These are phyloP conservation scores for Mediolabrus comicus DNA, from an alignment of 108 stramenopile species.

Conservation along the genomic window DNA sequence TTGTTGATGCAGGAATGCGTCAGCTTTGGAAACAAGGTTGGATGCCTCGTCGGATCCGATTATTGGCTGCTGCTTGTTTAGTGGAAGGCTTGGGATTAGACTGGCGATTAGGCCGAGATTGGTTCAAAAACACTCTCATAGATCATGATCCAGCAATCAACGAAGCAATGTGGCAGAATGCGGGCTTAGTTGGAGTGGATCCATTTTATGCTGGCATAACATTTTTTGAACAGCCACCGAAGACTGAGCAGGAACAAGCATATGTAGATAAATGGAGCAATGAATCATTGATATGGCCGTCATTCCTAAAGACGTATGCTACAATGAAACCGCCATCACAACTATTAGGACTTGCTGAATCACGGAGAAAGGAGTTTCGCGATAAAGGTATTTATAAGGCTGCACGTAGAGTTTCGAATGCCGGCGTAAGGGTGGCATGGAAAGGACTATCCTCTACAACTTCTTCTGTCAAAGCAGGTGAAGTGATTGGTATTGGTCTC, in stretches of 20 bases:
- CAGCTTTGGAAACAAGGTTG: slow-evolving; percentile 45
- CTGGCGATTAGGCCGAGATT: slow-evolving; percentile 41
- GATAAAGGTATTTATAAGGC: slow-evolving; percentile 33
- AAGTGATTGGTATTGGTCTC: slow-evolving; percentile 30
- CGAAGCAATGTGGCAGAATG: slow-evolving; percentile 61
- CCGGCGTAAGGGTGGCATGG: slow-evolving; percentile 38
- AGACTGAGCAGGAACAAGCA: slow-evolving; percentile 5
- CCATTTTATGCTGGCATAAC: slow-evolving; percentile 41
- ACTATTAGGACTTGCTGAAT: slow-evolving; percentile 1
- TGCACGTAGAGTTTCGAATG: slow-evolving; percentile 19
- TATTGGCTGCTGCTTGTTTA: slow-evolving; percentile 31
- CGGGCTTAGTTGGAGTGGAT: slow-evolving; percentile 47
- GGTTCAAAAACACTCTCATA: slow-evolving; percentile 45
- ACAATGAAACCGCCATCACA: slow-evolving; percentile 1
- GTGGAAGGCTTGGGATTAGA: slow-evolving; percentile 47
- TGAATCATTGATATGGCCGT: slow-evolving; percentile 25
- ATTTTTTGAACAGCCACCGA: slow-evolving; percentile 23
- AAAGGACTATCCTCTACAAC: slow-evolving; percentile 1
- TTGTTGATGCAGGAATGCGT: slow-evolving; percentile 57
- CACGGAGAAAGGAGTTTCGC: slow-evolving; percentile 9
- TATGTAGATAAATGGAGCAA: slow-evolving; percentile 24
- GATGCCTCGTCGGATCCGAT: slow-evolving; percentile 49
- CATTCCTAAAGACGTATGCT: slow-evolving; percentile 11
- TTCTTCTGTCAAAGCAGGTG: slow-evolving; percentile 7
- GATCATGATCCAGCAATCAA: slow-evolving; percentile 55